Conservation (phyloP, 176 grass and related monocot species). For the Carex littledalei region DNA sequence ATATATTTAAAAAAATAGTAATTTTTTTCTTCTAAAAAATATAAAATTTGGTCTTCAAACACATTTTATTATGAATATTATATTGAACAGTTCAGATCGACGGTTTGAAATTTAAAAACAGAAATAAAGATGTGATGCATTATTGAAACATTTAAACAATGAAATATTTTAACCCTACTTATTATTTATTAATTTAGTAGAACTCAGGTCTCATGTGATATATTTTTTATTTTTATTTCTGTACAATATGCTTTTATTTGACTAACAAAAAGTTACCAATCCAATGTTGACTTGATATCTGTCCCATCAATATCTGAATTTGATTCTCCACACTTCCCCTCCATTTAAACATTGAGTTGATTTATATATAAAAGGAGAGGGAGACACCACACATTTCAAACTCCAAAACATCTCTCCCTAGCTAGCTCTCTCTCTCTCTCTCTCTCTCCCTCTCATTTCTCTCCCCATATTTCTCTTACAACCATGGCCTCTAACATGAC, state of each 20-base stretch:
- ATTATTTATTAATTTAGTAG: not conserved
- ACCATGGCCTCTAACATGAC: not conserved
- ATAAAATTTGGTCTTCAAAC: too few relatives aligned
- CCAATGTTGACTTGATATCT: not conserved
- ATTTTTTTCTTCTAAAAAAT: too few relatives aligned
- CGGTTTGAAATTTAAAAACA: too few relatives aligned
- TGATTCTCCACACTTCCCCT: not conserved
- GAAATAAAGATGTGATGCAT: too few relatives aligned
- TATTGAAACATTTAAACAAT: too few relatives aligned
- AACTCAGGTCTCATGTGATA: not conserved
- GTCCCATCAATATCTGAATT: not conserved
- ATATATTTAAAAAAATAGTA: too few relatives aligned
- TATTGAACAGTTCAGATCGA: too few relatives aligned
- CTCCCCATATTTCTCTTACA: not conserved
- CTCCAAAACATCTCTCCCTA: not conserved
- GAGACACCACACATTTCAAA: not conserved
- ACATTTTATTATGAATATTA: too few relatives aligned
- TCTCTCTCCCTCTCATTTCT: too few relatives aligned
- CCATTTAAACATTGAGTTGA: not conserved
- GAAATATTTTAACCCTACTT: too few relatives aligned
- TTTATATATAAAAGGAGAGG: not conserved
- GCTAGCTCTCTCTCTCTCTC: not conserved
- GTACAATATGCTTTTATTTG: not conserved
- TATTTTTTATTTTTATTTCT: not conserved
- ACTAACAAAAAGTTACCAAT: not conserved